phyloP scores from a whole-genome alignment of 23 red algal genomes.

The Chondrus crispus region DNA sequence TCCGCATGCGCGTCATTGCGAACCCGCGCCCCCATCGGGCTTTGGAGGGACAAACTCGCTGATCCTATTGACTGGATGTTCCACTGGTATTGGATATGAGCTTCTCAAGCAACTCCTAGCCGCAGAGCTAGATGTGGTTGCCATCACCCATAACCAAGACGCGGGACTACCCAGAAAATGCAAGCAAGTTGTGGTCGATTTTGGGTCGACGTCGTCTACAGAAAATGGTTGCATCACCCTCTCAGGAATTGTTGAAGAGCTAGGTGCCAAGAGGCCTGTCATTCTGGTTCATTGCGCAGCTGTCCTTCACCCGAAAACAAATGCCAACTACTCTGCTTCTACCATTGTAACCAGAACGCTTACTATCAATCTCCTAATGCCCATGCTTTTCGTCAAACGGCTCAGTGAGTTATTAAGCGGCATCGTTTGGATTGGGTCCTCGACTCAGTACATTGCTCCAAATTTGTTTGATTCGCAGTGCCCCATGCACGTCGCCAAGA shows the following conservation, averaged over 20 bases:
- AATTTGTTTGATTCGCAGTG: neutral
- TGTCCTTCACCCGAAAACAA: constrained; percentile 6
- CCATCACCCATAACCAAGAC: neutral
- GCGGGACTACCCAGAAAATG: neutral
- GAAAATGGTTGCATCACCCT: neutral
- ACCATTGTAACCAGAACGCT: constrained; percentile 15
- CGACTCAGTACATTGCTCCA: constrained; percentile 20
- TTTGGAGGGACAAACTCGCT: too few species aligned
- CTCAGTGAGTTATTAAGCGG: constrained; percentile 3
- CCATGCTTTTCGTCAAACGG: neutral
- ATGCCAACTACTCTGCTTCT: neutral
- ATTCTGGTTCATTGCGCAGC: constrained; percentile 42
- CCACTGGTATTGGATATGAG: constrained; percentile 42
- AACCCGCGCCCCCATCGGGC: too few species aligned
- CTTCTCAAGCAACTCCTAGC: neutral
- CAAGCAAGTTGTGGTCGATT: constrained; percentile 3
- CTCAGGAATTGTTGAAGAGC: neutral
- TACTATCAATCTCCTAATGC: constrained; percentile 20
- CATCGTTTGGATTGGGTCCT: constrained; percentile 33
- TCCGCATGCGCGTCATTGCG: too few species aligned
- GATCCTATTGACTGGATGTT: constrained; percentile 28
- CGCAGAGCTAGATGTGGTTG: constrained; percentile 8
- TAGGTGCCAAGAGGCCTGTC: neutral
- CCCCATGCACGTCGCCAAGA: neutral
- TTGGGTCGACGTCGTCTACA: neutral